A percentile compares a stretch with the other conserved stretches of the same genome.
Evolutionary conservation across 2,329 filamentous ascomycete genomes (phyloP).

Genomic region (Colletotrichum lindemuthianum): DNA sequence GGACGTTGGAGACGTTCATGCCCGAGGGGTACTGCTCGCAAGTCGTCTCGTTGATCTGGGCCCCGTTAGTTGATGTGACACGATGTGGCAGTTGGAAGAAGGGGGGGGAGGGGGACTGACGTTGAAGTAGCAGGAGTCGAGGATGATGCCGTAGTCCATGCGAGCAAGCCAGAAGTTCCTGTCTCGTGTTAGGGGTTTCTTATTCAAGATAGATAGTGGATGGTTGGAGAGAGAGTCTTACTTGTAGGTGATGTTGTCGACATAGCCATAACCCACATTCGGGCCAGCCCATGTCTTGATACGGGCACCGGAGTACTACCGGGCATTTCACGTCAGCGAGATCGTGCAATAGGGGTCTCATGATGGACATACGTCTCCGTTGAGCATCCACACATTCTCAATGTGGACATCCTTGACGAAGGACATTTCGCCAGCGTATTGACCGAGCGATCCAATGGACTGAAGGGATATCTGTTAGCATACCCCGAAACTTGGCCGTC

Average conservation of each 20-base stretch:
- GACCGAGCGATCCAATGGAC: constrained; percentile 67
- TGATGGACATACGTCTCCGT: constrained; percentile 43
- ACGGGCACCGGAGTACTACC: constrained; percentile 59
- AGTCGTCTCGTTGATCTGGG: constrained; percentile 51
- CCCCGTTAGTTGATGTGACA: not conserved
- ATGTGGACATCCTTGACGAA: constrained; percentile 67
- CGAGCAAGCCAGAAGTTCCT: constrained; percentile 68
- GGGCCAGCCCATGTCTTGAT: constrained; percentile 71
- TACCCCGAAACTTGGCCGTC: constrained; percentile 43
- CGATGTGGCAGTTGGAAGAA: not conserved
- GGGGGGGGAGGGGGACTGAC: not conserved
- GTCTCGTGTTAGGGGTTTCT: not conserved
- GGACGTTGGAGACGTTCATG: constrained; percentile 68
- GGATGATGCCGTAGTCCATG: constrained; percentile 65
- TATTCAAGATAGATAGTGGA: not conserved
- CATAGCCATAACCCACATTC: constrained; percentile 67
- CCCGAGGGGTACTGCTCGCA: constrained; percentile 64
- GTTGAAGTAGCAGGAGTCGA: constrained; percentile 71
- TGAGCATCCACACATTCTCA: constrained; percentile 67
- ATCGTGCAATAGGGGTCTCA: no score
- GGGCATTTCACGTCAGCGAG: not conserved
- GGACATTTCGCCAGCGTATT: constrained; percentile 64
- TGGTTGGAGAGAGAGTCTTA: not conserved
- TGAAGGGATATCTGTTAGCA: constrained; percentile 48
- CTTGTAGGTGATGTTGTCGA: constrained; percentile 69